These are phyloP conservation scores for Microbotryum intermedium DNA, from an alignment of 1,284 basidiomycete genomes.

Conservation along the genomic window DNA sequence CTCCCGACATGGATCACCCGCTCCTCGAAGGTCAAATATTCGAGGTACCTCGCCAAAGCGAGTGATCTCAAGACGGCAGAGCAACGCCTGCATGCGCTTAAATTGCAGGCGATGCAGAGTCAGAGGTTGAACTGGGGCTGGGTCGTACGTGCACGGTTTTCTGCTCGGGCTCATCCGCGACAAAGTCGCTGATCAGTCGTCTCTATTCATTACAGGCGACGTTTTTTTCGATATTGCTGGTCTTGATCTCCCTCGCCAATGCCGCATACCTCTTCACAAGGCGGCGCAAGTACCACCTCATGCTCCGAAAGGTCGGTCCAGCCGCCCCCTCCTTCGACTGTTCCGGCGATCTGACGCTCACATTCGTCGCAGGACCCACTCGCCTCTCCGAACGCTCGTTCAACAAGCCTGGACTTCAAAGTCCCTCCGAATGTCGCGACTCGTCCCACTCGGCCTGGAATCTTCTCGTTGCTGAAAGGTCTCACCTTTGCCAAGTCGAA, in stretches of 20 bases:
- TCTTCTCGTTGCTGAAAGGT: background rate
- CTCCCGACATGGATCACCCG: slow-evolving; percentile 14
- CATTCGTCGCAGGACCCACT: slow-evolving; percentile 23
- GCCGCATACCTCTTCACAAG: slow-evolving; percentile 36
- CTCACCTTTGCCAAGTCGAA: background rate
- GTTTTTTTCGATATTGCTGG: slow-evolving; percentile 44
- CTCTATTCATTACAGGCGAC: slow-evolving; percentile 48
- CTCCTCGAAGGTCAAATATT: background rate
- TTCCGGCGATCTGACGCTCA: too few relatives aligned
- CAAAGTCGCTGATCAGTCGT: background rate
- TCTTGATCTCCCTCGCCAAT: slow-evolving; percentile 34
- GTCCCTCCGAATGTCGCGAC: slow-evolving; percentile 2
- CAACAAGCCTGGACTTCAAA: slow-evolving; percentile 16
- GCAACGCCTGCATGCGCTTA: slow-evolving; percentile 17
- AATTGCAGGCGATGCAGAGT: background rate
- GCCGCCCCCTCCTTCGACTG: background rate
- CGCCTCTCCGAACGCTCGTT: slow-evolving; percentile 25
- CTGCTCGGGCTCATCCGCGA: background rate
- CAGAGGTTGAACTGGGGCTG: background rate
- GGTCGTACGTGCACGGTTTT: background rate
- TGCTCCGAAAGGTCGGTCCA: slow-evolving; percentile 36
- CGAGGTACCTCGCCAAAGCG: background rate
- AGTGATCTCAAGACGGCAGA: slow-evolving; percentile 15
- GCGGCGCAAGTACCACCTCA: slow-evolving; percentile 36
- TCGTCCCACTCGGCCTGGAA: background rate